Evolutionary conservation across 2,329 filamentous ascomycete species (phyloP).

Genomic region (Talaromyces amestolkiae): DNA sequence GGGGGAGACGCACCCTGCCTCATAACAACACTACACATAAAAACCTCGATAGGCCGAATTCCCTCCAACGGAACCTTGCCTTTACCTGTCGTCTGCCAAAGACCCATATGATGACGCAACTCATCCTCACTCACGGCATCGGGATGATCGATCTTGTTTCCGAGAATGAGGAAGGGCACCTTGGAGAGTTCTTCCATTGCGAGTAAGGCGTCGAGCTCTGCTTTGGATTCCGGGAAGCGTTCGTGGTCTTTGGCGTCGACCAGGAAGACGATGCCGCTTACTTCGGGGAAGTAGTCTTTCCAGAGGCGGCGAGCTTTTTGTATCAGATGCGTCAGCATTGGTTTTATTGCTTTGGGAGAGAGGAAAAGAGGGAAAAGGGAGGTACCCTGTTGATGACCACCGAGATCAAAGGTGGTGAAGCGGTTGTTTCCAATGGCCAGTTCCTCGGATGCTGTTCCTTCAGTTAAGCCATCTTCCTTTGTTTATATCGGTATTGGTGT

Average conservation of each 20-base stretch:
- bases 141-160: conserved; percentile 99
- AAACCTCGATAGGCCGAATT: conserved; percentile 92
- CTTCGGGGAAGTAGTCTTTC: conserved; percentile 97
- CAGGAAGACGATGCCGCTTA: conserved; percentile 94
- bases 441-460: conserved; percentile 72
- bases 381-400: conserved; percentile 83
- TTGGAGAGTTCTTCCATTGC: conserved; percentile 96
- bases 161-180: conserved; percentile 92
- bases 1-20: conserved; percentile 66
- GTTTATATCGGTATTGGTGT: conserved; percentile 12
- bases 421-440: conserved; percentile 88
- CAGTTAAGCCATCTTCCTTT: neutral
- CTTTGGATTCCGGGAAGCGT: conserved; percentile 90
- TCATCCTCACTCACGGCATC: conserved; percentile 95
- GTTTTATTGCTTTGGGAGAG: no score
- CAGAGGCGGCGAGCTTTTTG: conserved; percentile 77
- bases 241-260: conserved; percentile 97
- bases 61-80: conserved; percentile 90
- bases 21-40: conserved; percentile 99
- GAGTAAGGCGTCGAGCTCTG: conserved; percentile 90
- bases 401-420: conserved; percentile 92
- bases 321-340: neutral
- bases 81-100: conserved; percentile 97
- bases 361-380: conserved; percentile 39
- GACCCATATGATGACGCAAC: conserved; percentile 82